Percentiles rank a stretch among this genome's conserved stretches.
Evolutionary conservation across 2,329 filamentous ascomycete genomes (phyloP).

Genomic region (Colletotrichum scovillei): DNA sequence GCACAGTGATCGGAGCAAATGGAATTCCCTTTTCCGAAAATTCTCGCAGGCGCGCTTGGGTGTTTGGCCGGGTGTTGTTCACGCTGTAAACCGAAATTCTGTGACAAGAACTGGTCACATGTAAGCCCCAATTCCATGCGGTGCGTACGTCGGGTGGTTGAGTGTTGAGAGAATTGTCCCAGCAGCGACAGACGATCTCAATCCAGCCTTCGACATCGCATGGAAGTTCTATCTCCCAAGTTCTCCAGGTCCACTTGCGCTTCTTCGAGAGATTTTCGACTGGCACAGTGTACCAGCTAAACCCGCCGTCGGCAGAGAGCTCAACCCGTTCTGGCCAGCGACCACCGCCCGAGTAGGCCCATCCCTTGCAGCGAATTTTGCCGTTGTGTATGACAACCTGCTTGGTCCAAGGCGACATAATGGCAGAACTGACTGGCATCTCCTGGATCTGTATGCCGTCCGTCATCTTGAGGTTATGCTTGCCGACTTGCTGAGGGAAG

Average conservation of each 20-base stretch:
- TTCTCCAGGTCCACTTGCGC: constrained; percentile 72
- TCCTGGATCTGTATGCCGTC: constrained; percentile 77
- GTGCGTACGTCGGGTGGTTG: constrained; percentile 66
- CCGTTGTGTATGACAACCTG: constrained; percentile 65
- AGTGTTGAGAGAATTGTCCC: constrained; percentile 72
- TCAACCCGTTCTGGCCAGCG: constrained; percentile 73
- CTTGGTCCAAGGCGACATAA: constrained; percentile 68
- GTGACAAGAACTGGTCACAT: constrained; percentile 73
- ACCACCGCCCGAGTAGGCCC: constrained; percentile 68
- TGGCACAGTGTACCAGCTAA: constrained; percentile 73
- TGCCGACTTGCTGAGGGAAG: constrained; percentile 75
- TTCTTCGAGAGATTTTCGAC: constrained; percentile 70
- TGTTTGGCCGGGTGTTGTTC: constrained; percentile 62
- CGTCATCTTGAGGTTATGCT: constrained; percentile 70
- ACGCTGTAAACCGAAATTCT: constrained; percentile 72
- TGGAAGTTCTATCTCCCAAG: constrained; percentile 72
- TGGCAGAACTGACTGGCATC: constrained; percentile 76
- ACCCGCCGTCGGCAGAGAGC: constrained; percentile 71
- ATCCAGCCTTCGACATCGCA: constrained; percentile 72
- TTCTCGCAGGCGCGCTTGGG: constrained; percentile 60
- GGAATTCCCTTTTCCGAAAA: constrained; percentile 60
- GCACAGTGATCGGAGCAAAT: constrained; percentile 65
- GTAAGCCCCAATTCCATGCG: constrained; percentile 74
- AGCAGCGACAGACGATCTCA: constrained; percentile 68
- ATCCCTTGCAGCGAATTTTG: constrained; percentile 64